Base-by-base conservation (phyloP, 176 grass and related monocot genomes). In the Cenchrus purpureus region DNA sequence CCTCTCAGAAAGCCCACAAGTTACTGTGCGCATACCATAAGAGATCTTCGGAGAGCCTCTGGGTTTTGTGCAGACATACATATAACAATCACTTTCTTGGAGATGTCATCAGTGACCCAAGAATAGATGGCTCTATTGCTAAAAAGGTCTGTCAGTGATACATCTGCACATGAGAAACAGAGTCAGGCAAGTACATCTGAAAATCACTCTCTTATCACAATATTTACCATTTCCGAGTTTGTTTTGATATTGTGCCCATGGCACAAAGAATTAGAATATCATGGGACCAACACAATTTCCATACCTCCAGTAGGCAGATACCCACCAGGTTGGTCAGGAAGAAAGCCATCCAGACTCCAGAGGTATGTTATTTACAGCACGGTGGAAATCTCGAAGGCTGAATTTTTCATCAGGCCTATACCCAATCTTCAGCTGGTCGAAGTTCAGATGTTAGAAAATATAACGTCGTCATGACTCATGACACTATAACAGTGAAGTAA, bases 41-140 rank as follows among this genome's bases (percentile, higher is more conserved):
- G 85, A 86, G 91, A 92, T 87, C 78, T 98, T 71, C 91, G 71
- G 46, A 95, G 76, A 79, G 89, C 74, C 84, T 92, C 77, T 32
- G 84, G 85, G 45, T 92, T 85, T 63, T 71, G 85, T 71, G 81
- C 61, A 81, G 87, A 92, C 46, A 91, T 90, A 83, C 86, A 95
- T 85, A 98, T 79, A 55, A 84, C 87, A 90, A 98, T 80, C 57
- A 98, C 85, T 90, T 95, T 95, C 88, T 95, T 98, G 79, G 93
- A 95, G 60, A 95, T 83, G 65, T 92, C 86, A 86, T 94, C 89
- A 87, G 68, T 64, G 44, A 86, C 91, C 96, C 96, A 95, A 81
- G 81, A 84, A 93, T 95, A 94, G 20, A 98, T 79, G 68, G 88
- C 86, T 57, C 88, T 89, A 74, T 89, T 89, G 78, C 86, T 95